Conservation (phyloP, 805 yeast genomes). For the Saccharomyces mikatae region DNA sequence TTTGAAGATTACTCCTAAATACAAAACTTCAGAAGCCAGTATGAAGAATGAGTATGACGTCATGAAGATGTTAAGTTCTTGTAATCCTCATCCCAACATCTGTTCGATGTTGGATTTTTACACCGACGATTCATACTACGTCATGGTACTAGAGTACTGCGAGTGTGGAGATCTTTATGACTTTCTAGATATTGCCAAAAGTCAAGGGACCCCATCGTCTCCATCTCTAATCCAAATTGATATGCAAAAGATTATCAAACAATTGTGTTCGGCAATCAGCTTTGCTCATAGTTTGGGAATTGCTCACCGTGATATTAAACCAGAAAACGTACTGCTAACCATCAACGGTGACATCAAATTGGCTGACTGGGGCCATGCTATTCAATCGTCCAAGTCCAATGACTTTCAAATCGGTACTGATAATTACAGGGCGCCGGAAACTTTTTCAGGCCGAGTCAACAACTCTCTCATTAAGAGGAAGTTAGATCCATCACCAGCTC, state of each 20-base stretch:
- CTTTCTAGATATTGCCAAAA: conserved; percentile 24
- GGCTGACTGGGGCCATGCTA: conserved; percentile 70
- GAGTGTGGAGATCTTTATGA: conserved; percentile 63
- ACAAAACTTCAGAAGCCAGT: conserved; percentile 8
- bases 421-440: conserved; percentile 89
- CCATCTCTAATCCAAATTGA: conserved; percentile 15
- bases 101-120: conserved; percentile 52
- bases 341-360: conserved; percentile 45
- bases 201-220: conserved; percentile 9
- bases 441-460: conserved; percentile 33
- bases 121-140: conserved; percentile 44
- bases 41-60: conserved; percentile 25
- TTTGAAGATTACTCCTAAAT: conserved; percentile 23
- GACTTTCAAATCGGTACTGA: conserved; percentile 61
- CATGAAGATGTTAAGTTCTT: conserved; percentile 34
- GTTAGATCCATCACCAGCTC: neutral
- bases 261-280: conserved; percentile 43
- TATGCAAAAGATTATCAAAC: conserved; percentile 37
- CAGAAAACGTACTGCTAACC: conserved; percentile 57
- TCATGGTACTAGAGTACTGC: conserved; percentile 60
- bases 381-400: conserved; percentile 27
- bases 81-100: conserved; percentile 38
- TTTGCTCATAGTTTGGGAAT: conserved; percentile 52
- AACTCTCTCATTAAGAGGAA: neutral
- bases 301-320: conserved; percentile 66